Conservation (phyloP, 2,329 filamentous ascomycete genomes). For the Magnaporthiopsis rhizophila region DNA sequence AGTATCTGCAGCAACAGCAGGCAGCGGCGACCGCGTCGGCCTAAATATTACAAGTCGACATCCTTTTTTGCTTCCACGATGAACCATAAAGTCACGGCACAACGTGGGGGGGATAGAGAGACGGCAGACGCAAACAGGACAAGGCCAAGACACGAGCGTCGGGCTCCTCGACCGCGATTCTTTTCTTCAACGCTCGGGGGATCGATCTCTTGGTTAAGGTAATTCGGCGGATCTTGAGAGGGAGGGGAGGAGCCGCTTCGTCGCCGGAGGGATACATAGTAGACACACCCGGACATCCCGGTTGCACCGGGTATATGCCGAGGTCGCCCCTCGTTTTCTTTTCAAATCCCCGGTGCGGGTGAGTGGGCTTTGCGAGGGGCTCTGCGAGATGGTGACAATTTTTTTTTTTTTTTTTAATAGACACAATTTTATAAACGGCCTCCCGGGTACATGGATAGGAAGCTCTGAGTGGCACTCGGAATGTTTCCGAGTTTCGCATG, state of each 20-base stretch:
- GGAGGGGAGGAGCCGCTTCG: neutral
- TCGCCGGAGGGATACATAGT: neutral
- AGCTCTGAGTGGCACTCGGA: neutral
- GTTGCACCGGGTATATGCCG: neutral
- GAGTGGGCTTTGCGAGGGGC: neutral
- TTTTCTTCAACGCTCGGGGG: neutral
- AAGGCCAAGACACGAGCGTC: neutral
- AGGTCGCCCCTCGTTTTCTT: neutral
- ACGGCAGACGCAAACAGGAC: neutral
- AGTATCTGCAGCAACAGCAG: conserved; percentile 63
- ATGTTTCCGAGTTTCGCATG: neutral
- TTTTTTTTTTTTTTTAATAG: conserved; percentile 4
- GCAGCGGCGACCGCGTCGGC: conserved; percentile 15
- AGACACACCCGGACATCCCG: neutral
- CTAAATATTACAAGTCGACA: conserved; percentile 9
- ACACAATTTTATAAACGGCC: neutral
- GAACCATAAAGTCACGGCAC: too few species aligned
- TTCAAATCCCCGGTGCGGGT: neutral
- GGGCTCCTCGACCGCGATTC: neutral
- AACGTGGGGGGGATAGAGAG: neutral
- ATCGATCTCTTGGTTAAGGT: neutral
- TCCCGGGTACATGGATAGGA: neutral
- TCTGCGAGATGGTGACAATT: conserved; percentile 1
- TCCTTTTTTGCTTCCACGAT: neutral
- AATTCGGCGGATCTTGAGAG: neutral